These are phyloP conservation scores for Penicillium brevicompactum DNA, from an alignment of 2,329 filamentous ascomycete species.

Conservation along the genomic window DNA sequence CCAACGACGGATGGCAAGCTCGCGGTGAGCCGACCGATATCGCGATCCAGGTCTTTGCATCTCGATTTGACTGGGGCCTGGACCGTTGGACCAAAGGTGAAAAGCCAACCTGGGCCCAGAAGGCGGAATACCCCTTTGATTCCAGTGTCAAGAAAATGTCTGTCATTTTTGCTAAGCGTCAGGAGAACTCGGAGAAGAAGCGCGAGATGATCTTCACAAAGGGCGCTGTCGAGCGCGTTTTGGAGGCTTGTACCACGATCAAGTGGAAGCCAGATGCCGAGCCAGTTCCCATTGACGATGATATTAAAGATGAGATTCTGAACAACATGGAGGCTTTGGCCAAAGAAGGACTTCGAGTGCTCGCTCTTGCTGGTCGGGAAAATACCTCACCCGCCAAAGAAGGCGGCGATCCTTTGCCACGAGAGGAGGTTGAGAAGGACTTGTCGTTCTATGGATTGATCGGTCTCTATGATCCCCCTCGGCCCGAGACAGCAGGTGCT, in stretches of 20 bases:
- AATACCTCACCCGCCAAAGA: conserved; percentile 11
- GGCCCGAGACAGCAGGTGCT: conserved; percentile 73
- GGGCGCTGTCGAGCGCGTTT: conserved; percentile 67
- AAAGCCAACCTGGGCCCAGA: conserved; percentile 56
- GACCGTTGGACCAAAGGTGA: conserved; percentile 54
- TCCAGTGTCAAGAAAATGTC: conserved; percentile 77
- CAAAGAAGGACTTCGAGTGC: conserved; percentile 67
- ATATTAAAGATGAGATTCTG: conserved; percentile 59
- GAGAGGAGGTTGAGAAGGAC: conserved; percentile 65
- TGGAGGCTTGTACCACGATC: conserved; percentile 62
- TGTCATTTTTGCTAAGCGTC: conserved; percentile 59
- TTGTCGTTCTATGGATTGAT: conserved; percentile 79
- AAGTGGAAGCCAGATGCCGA: conserved; percentile 43
- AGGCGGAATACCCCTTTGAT: conserved; percentile 73
- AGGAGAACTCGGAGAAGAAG: conserved; percentile 19
- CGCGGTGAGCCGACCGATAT: conserved; percentile 72
- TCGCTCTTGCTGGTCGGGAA: conserved; percentile 61
- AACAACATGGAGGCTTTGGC: conserved; percentile 70
- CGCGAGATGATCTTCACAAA: conserved; percentile 44
- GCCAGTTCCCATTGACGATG: conserved; percentile 52
- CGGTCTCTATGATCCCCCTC: conserved; percentile 84
- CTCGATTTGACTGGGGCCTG: conserved; percentile 66
- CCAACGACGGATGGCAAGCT: conserved; percentile 61
- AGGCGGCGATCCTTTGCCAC: conserved; percentile 37
- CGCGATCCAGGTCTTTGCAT: conserved; percentile 73